Conservation (phyloP, 2,329 filamentous ascomycete species). For the Penicillium sp. region DNA sequence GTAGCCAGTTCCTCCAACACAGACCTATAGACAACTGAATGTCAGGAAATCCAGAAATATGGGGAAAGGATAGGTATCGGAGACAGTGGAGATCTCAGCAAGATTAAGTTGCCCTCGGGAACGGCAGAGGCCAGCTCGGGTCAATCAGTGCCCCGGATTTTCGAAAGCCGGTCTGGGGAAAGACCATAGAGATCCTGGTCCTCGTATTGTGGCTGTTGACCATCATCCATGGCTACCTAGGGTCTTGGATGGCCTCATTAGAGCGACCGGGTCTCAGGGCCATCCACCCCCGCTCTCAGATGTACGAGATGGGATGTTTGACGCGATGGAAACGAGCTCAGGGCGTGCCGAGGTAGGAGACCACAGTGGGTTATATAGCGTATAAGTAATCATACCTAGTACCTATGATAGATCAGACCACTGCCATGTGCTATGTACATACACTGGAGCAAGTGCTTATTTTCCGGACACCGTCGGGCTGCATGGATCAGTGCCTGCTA, state of each 20-base stretch:
- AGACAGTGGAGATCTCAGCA: conserved; percentile 19
- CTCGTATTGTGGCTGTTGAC: background rate
- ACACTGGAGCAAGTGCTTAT: background rate
- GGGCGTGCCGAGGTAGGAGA: background rate
- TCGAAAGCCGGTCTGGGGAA: conserved; percentile 6
- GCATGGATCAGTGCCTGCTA: background rate
- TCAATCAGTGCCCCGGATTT: conserved; percentile 19
- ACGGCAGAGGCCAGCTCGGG: conserved; percentile 11
- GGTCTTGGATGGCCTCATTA: background rate
- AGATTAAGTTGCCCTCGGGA: conserved; percentile 26
- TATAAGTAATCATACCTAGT: no score
- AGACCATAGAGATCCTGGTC: conserved; percentile 12
- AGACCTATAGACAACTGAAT: background rate
- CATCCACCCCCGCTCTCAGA: conserved; percentile 1
- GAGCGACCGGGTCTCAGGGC: background rate
- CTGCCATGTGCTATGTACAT: no score
- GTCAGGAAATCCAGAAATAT: background rate
- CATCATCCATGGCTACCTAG: no score
- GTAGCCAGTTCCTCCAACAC: background rate
- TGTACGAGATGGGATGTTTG: background rate
- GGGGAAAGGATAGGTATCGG: conserved; percentile 7
- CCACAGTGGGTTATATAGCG: background rate
- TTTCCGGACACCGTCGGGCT: background rate
- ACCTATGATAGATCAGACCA: background rate
- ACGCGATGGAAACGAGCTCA: no score